Percentiles rank a stretch among this genome's conserved stretches.
Conservation (phyloP, 2,329 filamentous ascomycete genomes). For the Aspergillus sp. region DNA sequence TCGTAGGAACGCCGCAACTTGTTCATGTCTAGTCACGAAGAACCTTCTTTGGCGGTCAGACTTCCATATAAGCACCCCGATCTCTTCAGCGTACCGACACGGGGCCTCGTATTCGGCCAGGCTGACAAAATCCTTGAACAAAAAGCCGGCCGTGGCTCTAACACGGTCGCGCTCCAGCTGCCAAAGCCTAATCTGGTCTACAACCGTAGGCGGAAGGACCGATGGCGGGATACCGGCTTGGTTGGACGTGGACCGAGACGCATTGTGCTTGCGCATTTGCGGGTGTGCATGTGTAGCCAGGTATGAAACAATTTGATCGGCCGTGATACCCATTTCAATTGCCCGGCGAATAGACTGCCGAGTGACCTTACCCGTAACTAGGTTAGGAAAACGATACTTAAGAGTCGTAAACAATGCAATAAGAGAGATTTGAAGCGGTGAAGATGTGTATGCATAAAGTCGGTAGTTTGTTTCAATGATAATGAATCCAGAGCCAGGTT, state of each 20-base stretch:
- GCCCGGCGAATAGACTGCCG: slow-evolving; percentile 85
- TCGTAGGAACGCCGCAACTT: slow-evolving; percentile 78
- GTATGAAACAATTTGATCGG: slow-evolving; percentile 93
- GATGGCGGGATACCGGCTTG: slow-evolving; percentile 49
- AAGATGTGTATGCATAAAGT: slow-evolving; percentile 93
- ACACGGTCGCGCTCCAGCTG: slow-evolving; percentile 96
- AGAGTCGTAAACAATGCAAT: slow-evolving; percentile 86
- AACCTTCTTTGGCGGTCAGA: slow-evolving; percentile 79
- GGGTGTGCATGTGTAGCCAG: slow-evolving; percentile 90
- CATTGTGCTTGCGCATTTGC: slow-evolving; percentile 72
- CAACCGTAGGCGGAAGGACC: slow-evolving; percentile 88
- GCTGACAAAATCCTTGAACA: slow-evolving; percentile 85
- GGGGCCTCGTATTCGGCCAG: slow-evolving; percentile 60
- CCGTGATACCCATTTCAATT: slow-evolving; percentile 86
- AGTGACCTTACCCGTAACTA: slow-evolving; percentile 88
- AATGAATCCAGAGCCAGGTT: slow-evolving; percentile 66
- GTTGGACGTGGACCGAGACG: slow-evolving; percentile 39
- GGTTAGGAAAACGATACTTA: slow-evolving; percentile 87
- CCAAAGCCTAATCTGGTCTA: slow-evolving; percentile 97
- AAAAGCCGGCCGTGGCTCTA: slow-evolving; percentile 75
- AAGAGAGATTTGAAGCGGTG: slow-evolving; percentile 90
- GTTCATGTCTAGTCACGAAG: slow-evolving; percentile 88
- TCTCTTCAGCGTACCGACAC: slow-evolving; percentile 72
- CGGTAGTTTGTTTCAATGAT: slow-evolving; percentile 98
- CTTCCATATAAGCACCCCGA: slow-evolving; percentile 87